Evolutionary conservation across 2,329 filamentous ascomycete genomes (phyloP).

Genomic region (Exophiala oligosperma): DNA sequence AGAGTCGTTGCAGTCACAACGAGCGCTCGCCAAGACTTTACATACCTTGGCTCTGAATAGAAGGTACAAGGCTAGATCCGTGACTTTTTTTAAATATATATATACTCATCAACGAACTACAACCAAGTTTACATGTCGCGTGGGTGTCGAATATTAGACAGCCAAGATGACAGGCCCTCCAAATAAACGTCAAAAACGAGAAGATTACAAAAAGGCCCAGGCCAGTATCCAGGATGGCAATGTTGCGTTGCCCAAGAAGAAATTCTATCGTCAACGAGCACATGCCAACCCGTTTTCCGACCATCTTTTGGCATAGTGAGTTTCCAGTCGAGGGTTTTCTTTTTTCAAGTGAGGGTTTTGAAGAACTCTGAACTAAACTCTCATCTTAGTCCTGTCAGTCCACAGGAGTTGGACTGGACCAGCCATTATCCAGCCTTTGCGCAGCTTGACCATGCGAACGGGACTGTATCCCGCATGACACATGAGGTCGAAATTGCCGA

Average conservation of each 20-base stretch:
- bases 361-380: background rate
- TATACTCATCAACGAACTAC: too few species aligned
- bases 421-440: constrained; percentile 76
- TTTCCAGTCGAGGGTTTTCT: constrained; percentile 17
- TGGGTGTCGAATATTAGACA: background rate
- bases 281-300: constrained; percentile 99
- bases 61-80: too few species aligned
- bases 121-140: too few species aligned
- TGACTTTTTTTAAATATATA: too few species aligned
- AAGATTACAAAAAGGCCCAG: constrained; percentile 61
- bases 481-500: constrained; percentile 88
- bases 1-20: too few species aligned
- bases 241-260: constrained; percentile 79
- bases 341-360: background rate
- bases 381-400: constrained; percentile 67
- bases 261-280: constrained; percentile 92
- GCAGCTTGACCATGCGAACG: constrained; percentile 33
- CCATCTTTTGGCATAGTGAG: constrained; percentile 83
- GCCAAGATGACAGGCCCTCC: constrained; percentile 35
- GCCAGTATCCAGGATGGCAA: constrained; percentile 28
- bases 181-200: constrained; percentile 65
- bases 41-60: too few species aligned
- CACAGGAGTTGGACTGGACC: constrained; percentile 89
- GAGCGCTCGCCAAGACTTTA: too few species aligned
- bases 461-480: constrained; percentile 45